These are phyloP conservation scores for Taxillus chinensis DNA, from an alignment of 164 flowering plant species.

Conservation along the genomic window DNA sequence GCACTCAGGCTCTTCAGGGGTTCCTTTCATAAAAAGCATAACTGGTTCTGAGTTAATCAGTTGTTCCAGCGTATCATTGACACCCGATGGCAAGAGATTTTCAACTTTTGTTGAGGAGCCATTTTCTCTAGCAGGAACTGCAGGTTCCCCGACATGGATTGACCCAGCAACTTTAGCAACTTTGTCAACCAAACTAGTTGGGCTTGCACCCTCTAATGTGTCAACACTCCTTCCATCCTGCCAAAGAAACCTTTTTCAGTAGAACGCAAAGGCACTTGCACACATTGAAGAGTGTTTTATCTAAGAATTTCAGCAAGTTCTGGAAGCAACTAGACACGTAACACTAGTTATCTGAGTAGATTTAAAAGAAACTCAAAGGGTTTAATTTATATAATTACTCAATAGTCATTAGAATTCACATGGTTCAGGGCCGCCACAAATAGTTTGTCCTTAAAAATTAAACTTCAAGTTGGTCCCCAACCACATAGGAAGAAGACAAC, in stretches of 20 bases:
- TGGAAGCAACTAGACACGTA: too few relatives aligned
- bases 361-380: too few relatives aligned
- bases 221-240: conserved; percentile 78
- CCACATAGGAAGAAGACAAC: too few relatives aligned
- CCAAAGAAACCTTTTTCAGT: conserved; percentile 2
- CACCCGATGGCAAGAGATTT: conserved; percentile 17
- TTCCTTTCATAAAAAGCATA: conserved; percentile 96
- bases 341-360: too few relatives aligned
- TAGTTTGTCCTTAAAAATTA: too few relatives aligned
- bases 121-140: conserved; percentile 78
- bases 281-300: too few relatives aligned
- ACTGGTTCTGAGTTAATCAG: conserved; percentile 59
- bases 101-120: conserved; percentile 22
- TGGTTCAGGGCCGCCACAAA: too few relatives aligned
- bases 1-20: conserved; percentile 69
- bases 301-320: too few relatives aligned
- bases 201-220: conserved; percentile 85
- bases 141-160: conserved; percentile 37
- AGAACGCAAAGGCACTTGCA: too few relatives aligned
- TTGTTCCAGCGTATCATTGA: conserved; percentile 30
- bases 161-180: conserved; percentile 72
- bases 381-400: too few relatives aligned
- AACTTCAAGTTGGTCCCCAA: too few relatives aligned
- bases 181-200: conserved; percentile 88
- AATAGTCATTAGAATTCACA: too few relatives aligned